Percentiles rank a stretch among this genome's conserved stretches.
These are phyloP conservation scores for Botrytis galanthina DNA, from an alignment of 2,329 filamentous ascomycete species.

Conservation along the genomic window DNA sequence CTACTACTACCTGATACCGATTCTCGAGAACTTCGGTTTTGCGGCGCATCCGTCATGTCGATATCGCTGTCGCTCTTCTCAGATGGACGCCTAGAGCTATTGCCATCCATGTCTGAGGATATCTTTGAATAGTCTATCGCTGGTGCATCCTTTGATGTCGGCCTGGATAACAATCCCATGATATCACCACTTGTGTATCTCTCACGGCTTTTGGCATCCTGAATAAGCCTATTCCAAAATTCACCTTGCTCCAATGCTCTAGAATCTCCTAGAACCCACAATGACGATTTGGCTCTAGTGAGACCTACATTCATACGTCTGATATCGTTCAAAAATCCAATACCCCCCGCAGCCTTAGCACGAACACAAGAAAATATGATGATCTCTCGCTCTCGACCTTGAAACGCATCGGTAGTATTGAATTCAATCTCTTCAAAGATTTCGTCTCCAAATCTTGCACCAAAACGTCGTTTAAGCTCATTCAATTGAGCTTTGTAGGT, in stretches of 20 bases:
- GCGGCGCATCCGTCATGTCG: slow-evolving; percentile 22
- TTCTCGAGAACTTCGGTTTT: slow-evolving; percentile 14
- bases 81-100: neutral
- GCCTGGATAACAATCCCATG: slow-evolving; percentile 51
- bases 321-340: slow-evolving; percentile 98
- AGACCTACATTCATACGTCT: slow-evolving; percentile 99
- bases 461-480: slow-evolving; percentile 75
- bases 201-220: slow-evolving; percentile 72
- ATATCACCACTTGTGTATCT: slow-evolving; percentile 73
- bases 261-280: slow-evolving; percentile 95
- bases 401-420: slow-evolving; percentile 98
- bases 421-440: slow-evolving; percentile 86
- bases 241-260: slow-evolving; percentile 80
- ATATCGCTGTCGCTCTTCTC: slow-evolving; percentile 25
- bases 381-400: slow-evolving; percentile 93
- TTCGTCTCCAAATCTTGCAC: slow-evolving; percentile 65
- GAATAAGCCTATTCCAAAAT: slow-evolving; percentile 85
- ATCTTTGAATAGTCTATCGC: slow-evolving; percentile 3
- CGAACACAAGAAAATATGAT: slow-evolving; percentile 99
- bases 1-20: slow-evolving; percentile 16
- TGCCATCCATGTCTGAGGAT: neutral
- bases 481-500: slow-evolving; percentile 93
- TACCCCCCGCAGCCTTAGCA: slow-evolving; percentile 86
- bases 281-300: slow-evolving; percentile 90
- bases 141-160: slow-evolving; percentile 36